These are phyloP conservation scores for Saraca asoca DNA, from an alignment of 331 rosid genomes.

Conservation along the genomic window DNA sequence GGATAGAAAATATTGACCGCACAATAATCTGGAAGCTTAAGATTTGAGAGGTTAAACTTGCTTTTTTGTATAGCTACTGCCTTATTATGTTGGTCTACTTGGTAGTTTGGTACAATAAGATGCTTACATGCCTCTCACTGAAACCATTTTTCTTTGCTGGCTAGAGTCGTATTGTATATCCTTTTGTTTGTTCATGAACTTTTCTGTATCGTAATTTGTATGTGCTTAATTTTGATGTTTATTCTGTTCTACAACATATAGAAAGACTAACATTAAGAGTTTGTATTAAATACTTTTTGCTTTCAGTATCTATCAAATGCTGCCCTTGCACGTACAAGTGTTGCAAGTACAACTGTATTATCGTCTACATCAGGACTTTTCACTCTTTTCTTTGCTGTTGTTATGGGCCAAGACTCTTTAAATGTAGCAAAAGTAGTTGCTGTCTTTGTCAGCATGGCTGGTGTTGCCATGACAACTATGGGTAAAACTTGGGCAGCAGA, in stretches of 20 bases:
- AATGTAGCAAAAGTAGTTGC: slow-evolving; percentile 80
- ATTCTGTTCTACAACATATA: slow-evolving; percentile 13
- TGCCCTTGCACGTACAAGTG: slow-evolving; percentile 97
- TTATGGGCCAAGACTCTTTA: slow-evolving; percentile 84
- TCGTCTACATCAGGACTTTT: slow-evolving; percentile 99
- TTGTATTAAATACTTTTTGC: slow-evolving; percentile 10
- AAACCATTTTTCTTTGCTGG: not conserved
- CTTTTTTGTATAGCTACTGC: slow-evolving; percentile 8
- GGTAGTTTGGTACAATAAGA: slow-evolving; percentile 17
- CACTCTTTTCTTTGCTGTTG: slow-evolving; percentile 88
- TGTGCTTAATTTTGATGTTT: slow-evolving; percentile 1
- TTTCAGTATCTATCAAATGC: slow-evolving; percentile 96
- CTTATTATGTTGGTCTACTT: not conserved
- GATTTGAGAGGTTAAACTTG: not conserved
- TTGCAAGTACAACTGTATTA: slow-evolving; percentile 96
- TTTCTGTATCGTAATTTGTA: not conserved
- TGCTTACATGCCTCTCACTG: slow-evolving; percentile 18
- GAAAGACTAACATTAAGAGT: slow-evolving; percentile 1
- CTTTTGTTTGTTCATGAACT: slow-evolving; percentile 1
- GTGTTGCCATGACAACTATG: slow-evolving; percentile 89
- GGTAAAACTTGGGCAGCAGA: slow-evolving; percentile 98
- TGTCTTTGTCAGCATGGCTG: slow-evolving; percentile 93
- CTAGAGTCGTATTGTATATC: not conserved
- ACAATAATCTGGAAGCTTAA: slow-evolving; percentile 6
- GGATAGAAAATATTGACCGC: not conserved